Evolutionary conservation across 441 rosid genomes (phyloP), one percentile per base, ranked within the genome.

Genomic region (Erodium moschatum): DNA sequence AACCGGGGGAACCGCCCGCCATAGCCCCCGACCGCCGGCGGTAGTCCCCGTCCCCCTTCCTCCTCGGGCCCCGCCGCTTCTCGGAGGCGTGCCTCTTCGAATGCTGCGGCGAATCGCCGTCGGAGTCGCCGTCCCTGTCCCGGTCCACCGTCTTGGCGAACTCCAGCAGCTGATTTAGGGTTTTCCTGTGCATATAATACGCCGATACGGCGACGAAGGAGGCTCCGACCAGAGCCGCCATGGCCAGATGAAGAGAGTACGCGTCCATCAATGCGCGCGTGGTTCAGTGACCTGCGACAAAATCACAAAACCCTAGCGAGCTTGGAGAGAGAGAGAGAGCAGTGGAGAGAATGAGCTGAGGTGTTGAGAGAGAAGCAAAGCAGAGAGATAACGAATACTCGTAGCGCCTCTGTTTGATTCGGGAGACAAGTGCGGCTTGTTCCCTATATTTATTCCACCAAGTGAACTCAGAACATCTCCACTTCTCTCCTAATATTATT

Each of bases 201-300:
- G 97, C 97, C 19, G 97, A 95, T 10, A 91, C 96, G 0, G 97
- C 97, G 24, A 92, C 97, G n/a, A 91, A 73, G 24, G 99, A 95
- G 42, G 97, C 97, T 76, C 99, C 97, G 0, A 95, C 82, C 11
- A 94, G 87, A 78, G 99, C 97, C 84, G 99, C 90, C 89, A 87
- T 79, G 69, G 90, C 87, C 6, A 95, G 85, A 70, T 91, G 97
- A 67, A 85, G 70, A 48, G 90, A 62, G 75, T 87, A 83, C 3
- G 87, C 67, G 16, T 95, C 97, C 99, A 95, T 94, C 62, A 7
- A 68, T n/a, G 60, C 20, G 60, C 60, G 60, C 6, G 20, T 52
- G 60, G 60, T 18, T 44, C 15, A 44, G 50, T 44, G 9, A 35
- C 40, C 40, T 35, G 8, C 9, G 40, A n/a, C 40, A 7, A 35